These are phyloP conservation scores for Eutrema salsugineum DNA, from an alignment of 441 rosid genomes.

Conservation along the genomic window DNA sequence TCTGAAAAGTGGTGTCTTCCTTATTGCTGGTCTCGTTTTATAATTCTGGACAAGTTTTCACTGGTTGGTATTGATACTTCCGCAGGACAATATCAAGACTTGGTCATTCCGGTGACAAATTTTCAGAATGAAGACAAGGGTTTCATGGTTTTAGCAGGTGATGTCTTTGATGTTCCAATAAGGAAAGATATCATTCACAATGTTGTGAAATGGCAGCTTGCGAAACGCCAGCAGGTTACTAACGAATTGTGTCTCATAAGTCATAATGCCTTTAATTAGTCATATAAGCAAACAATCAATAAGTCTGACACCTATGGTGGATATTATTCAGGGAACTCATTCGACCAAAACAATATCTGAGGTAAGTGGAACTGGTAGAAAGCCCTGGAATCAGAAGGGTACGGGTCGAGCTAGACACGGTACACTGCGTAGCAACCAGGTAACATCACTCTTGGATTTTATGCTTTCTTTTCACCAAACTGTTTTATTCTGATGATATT, in stretches of 20 bases:
- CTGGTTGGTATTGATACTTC: not conserved
- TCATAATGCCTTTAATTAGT: not conserved
- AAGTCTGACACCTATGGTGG: not conserved
- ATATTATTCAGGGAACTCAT: slow-evolving; percentile 71
- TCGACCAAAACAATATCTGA: slow-evolving; percentile 92
- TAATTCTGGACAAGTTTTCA: not conserved
- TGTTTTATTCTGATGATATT: not conserved
- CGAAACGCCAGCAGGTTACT: slow-evolving; percentile 86
- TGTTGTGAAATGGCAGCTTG: slow-evolving; percentile 92
- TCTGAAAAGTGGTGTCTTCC: not conserved
- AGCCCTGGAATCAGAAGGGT: slow-evolving; percentile 87
- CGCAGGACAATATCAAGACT: slow-evolving; percentile 69
- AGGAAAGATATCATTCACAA: slow-evolving; percentile 89
- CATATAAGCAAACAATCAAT: not conserved
- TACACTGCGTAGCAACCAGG: slow-evolving; percentile 90
- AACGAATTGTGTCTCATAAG: not conserved
- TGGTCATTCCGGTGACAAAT: slow-evolving; percentile 74
- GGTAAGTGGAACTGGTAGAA: slow-evolving; percentile 95
- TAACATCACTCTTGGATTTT: slow-evolving; percentile 22
- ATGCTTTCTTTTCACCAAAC: slow-evolving; percentile 4
- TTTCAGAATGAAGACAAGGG: slow-evolving; percentile 75
- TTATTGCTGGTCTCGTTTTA: not conserved
- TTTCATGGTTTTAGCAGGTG: slow-evolving; percentile 83
- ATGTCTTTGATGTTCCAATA: slow-evolving; percentile 87
- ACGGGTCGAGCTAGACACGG: slow-evolving; percentile 94